Conservation (phyloP, 176 grass and related monocot genomes). For the Urochloa ruziziensis region DNA sequence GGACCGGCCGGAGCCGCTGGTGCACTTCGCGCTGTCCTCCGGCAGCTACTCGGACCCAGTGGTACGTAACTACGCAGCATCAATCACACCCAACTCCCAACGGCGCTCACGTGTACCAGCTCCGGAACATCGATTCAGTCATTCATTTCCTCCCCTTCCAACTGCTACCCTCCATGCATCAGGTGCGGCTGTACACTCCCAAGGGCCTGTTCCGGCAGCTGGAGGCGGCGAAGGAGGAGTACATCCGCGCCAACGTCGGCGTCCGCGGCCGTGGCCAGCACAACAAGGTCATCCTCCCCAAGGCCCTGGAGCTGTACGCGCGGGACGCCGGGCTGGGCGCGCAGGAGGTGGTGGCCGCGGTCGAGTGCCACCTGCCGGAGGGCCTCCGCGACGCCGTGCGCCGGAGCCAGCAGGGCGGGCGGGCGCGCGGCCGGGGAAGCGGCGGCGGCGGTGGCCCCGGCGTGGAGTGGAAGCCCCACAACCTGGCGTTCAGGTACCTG, state of each 20-base stretch:
- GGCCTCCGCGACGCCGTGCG: conserved; percentile 45
- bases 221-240: conserved; percentile 75
- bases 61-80: conserved; percentile 36
- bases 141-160: neutral
- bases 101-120: neutral
- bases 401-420: conserved; percentile 29
- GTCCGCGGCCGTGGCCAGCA: conserved; percentile 44
- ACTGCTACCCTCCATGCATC: neutral
- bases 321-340: conserved; percentile 56
- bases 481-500: conserved; percentile 71
- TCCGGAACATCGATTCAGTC: neutral
- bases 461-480: conserved; percentile 81
- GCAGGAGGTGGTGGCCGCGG: conserved; percentile 46
- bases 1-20: conserved; percentile 62
- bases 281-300: conserved; percentile 69
- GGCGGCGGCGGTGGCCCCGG: neutral
- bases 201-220: conserved; percentile 67
- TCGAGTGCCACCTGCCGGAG: conserved; percentile 60
- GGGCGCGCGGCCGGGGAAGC: conserved; percentile 12
- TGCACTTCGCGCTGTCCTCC: conserved; percentile 86
- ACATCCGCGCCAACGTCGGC: conserved; percentile 58
- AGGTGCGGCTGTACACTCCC: conserved; percentile 77
- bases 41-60: conserved; percentile 80
- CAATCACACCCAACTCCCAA: neutral
- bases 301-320: conserved; percentile 58